phyloP scores from a whole-genome alignment of 352 stramenopile species.

The Phytopythium aichiense region DNA sequence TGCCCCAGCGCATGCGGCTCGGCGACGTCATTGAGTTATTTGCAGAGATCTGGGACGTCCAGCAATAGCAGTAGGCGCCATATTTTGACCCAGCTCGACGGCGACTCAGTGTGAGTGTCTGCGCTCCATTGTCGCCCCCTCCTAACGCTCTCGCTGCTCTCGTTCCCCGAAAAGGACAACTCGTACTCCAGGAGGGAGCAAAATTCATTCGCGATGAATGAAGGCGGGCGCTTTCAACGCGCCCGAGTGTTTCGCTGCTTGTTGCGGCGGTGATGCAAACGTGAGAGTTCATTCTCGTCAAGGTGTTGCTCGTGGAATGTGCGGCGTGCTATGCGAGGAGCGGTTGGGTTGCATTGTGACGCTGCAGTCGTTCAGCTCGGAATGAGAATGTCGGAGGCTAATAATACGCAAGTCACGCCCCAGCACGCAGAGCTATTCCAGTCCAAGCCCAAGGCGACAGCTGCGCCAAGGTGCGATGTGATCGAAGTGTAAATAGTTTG shows the following conservation, averaged over 20 bases:
- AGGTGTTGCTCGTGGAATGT: not conserved
- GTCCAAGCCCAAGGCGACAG: not conserved
- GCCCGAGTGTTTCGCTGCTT: not conserved
- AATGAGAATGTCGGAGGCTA: not conserved
- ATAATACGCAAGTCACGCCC: not conserved
- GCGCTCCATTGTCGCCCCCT: not conserved
- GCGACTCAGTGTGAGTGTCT: constrained; percentile 1
- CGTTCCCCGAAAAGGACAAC: not conserved
- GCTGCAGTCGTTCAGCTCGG: not conserved
- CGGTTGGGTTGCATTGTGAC: not conserved
- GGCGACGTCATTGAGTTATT: constrained; percentile 85
- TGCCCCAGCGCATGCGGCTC: constrained; percentile 82
- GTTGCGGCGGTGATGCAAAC: not conserved
- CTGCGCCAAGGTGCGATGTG: not conserved
- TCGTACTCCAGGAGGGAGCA: constrained; percentile 13
- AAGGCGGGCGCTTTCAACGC: not conserved
- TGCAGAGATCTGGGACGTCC: constrained; percentile 87
- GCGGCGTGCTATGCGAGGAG: too few relatives aligned
- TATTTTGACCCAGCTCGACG: not conserved
- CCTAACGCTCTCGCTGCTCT: not conserved
- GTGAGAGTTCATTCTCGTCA: not conserved
- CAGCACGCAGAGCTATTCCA: not conserved
- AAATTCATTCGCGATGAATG: not conserved
- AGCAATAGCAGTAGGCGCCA: constrained; percentile 42
- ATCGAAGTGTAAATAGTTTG: not conserved